A percentile compares a stretch with the other conserved stretches of the same genome.
phyloP scores from a whole-genome alignment of 108 stramenopile genomes.

The Epithemia pelagica region DNA sequence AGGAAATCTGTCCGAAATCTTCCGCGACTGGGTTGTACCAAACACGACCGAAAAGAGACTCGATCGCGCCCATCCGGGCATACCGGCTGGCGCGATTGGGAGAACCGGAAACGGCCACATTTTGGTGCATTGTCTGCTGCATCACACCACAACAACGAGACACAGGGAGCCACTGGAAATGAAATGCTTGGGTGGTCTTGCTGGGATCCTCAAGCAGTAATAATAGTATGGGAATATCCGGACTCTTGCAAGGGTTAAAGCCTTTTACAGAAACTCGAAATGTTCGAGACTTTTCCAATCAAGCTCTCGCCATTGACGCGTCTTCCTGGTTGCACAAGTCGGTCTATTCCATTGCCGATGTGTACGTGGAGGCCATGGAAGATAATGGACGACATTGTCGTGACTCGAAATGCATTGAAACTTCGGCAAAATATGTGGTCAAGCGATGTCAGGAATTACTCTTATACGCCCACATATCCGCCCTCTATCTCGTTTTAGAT shows the following conservation, averaged over 20 bases:
- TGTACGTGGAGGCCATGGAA: conserved; percentile 61
- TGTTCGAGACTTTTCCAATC: conserved; percentile 48
- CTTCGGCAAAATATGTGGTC: conserved; percentile 49
- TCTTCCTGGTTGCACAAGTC: conserved; percentile 83
- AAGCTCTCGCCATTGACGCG: conserved; percentile 70
- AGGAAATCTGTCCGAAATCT: no score
- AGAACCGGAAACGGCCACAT: no score
- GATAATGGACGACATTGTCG: conserved; percentile 9
- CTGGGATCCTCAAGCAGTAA: no score
- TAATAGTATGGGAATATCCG: conserved; percentile 75
- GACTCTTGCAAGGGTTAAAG: conserved; percentile 60
- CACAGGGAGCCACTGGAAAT: no score
- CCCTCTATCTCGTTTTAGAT: conserved; percentile 75
- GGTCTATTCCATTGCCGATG: conserved; percentile 72
- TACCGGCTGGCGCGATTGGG: no score
- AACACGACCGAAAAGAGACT: no score
- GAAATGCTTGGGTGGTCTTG: no score
- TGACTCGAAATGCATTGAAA: conserved; percentile 44
- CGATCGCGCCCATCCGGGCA: no score
- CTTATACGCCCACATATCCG: conserved; percentile 25
- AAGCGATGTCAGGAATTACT: conserved; percentile 63
- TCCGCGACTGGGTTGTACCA: no score
- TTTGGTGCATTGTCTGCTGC: no score
- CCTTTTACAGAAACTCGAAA: conserved; percentile 38
- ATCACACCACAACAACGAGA: no score